These are phyloP conservation scores for Raphanus hybrid DNA, from an alignment of 441 rosid species.

Conservation along the genomic window DNA sequence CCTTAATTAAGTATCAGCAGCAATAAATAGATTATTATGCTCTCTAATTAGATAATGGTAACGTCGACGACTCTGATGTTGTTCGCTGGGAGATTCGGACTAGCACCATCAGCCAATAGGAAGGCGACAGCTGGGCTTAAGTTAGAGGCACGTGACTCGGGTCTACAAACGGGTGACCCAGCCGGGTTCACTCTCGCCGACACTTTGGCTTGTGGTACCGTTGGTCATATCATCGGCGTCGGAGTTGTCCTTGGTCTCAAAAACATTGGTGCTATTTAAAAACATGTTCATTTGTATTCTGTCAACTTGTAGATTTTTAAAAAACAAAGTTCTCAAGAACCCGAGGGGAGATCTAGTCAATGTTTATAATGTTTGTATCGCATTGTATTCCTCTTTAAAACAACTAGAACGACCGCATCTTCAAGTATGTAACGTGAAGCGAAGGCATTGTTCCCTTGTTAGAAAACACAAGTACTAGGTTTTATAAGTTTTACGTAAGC, in stretches of 20 bases:
- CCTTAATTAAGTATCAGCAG: background rate
- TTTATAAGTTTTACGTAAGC: no score
- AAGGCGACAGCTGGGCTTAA: conserved; percentile 89
- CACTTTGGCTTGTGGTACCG: conserved; percentile 86
- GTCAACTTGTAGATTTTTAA: conserved; percentile 29
- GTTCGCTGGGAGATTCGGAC: conserved; percentile 91
- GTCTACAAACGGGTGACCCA: conserved; percentile 89
- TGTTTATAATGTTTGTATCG: background rate
- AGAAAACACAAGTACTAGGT: background rate
- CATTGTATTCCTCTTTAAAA: background rate
- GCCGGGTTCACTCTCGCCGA: conserved; percentile 92
- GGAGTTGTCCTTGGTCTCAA: conserved; percentile 93
- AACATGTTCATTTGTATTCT: background rate
- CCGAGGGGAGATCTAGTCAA: conserved; percentile 17
- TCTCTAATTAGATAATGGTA: conserved; percentile 73
- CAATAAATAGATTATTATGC: background rate
- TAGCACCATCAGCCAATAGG: conserved; percentile 96
- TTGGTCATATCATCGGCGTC: conserved; percentile 94
- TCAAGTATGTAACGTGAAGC: background rate
- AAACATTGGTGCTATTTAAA: conserved; percentile 72
- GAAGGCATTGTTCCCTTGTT: background rate
- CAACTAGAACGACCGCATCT: background rate
- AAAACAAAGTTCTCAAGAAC: background rate
- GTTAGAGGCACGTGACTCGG: conserved; percentile 83
- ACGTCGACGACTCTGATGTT: conserved; percentile 78